Percentiles rank a stretch among this genome's conserved stretches.
Evolutionary conservation across 768 basidiomycete genomes (phyloP).

Genomic region (Tulasnella sp.): DNA sequence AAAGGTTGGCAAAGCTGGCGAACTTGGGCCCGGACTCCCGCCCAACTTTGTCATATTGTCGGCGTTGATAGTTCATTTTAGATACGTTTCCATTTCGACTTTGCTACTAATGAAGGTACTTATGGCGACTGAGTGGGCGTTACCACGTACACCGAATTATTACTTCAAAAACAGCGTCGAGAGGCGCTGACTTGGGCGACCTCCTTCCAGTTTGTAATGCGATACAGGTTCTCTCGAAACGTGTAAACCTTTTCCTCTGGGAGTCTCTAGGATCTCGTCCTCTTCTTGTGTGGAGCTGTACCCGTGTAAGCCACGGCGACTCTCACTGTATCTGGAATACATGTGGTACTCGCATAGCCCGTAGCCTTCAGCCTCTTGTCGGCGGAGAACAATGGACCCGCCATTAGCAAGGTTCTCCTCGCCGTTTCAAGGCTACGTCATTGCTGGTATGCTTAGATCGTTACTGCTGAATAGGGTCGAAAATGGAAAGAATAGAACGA

Average conservation of each 20-base stretch:
- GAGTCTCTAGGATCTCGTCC: background rate
- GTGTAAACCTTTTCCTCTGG: background rate
- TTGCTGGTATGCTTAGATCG: background rate
- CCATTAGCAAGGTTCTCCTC: background rate
- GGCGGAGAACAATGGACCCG: background rate
- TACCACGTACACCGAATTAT: too few relatives aligned
- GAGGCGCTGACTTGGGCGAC: too few relatives aligned
- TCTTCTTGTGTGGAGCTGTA: background rate
- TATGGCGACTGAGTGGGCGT: background rate
- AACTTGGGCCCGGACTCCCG: too few relatives aligned
- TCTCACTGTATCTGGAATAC: background rate
- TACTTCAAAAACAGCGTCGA: background rate
- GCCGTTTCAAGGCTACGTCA: background rate
- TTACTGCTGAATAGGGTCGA: background rate
- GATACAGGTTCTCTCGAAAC: too few relatives aligned
- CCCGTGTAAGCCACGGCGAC: background rate
- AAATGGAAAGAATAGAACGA: background rate
- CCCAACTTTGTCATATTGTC: background rate
- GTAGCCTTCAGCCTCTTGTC: background rate
- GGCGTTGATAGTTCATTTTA: background rate
- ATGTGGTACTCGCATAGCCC: background rate
- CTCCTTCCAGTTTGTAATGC: too few relatives aligned
- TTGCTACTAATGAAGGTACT: background rate
- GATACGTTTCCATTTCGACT: background rate
- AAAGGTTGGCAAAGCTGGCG: too few relatives aligned